Base-by-base conservation (phyloP, 2,329 filamentous ascomycete species). In the Phaeophleospora eucalypticola region DNA sequence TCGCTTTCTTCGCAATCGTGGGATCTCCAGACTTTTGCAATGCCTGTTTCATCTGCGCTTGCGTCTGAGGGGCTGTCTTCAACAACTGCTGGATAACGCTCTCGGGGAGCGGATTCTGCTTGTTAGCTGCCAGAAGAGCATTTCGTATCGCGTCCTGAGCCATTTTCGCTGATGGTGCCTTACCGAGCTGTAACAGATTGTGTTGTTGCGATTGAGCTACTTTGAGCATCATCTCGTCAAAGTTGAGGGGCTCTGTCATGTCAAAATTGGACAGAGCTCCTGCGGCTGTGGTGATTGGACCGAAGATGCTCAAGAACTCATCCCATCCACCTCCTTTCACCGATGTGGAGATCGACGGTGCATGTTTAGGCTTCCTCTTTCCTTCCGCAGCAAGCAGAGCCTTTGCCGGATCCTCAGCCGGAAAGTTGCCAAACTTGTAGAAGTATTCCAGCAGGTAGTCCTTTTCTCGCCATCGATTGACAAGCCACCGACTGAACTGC, bases 381-480 rank as follows among this genome's bases (percentile, higher is more conserved):
- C 63, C 57, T 63, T 69, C 52, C 49, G 69, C 69, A 6, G 71
- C 65, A 40, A 61, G 56, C 44, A 66, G 44, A 8, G 64, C 64
- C 41, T 62, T 55, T 12, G 56, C 51, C 2, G 65, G 57, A 43
- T 81, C 73, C 53, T 85, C 83, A 3, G 82, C 76, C 0, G 93
- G 93, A 61, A 97, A 95, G 16, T 84, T 79, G 2, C 86, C 89
- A 2, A 84, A 90, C 15, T 69, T 70, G 32, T 65, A 72, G 65
- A 89, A 97, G 55, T 89, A 80, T 58, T 96, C 89, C 62, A 98
- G 80, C 37, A 96, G 75, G 21, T 82, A 81, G 60, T 98, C 91
- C 67, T 98, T 98, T 65, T 95, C 89, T 41, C 84, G 80, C 93
- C 93, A 98, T 36, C 89, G 80, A 46, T 87, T 83, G 24, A 83